A percentile compares a stretch with the other conserved stretches of the same genome.
phyloP scores from a whole-genome alignment of 768 basidiomycete species.

The Lactarius hengduanensis region DNA sequence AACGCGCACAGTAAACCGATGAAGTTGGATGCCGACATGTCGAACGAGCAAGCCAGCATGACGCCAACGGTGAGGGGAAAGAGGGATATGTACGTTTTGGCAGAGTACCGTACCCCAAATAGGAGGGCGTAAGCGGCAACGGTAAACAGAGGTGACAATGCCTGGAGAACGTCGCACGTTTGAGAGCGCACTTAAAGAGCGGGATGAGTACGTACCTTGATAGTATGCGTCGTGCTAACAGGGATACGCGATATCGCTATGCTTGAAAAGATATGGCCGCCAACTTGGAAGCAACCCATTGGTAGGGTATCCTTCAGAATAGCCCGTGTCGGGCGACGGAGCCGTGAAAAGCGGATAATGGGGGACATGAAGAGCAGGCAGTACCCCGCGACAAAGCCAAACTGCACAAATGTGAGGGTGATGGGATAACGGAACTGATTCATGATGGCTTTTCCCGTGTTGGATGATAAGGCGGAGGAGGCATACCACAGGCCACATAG shows the following conservation, averaged over 20 bases:
- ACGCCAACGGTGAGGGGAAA: conserved; percentile 95
- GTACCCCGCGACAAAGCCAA: conserved; percentile 88
- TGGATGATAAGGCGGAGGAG: conserved; percentile 89
- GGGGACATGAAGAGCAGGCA: conserved; percentile 86
- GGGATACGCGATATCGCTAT: conserved; percentile 96
- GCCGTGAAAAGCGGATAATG: conserved; percentile 56
- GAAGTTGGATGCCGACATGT: conserved; percentile 82
- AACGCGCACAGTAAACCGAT: conserved; percentile 93
- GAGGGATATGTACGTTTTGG: conserved; percentile 87
- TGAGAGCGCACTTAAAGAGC: conserved; percentile 2
- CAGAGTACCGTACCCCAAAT: conserved; percentile 91
- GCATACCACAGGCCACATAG: conserved; percentile 93
- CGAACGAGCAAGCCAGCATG: conserved; percentile 96
- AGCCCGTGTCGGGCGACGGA: conserved; percentile 67
- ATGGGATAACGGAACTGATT: conserved; percentile 92
- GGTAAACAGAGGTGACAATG: conserved; percentile 94
- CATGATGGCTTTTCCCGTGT: conserved; percentile 94
- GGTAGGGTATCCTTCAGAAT: conserved; percentile 82
- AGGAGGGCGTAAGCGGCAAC: conserved; percentile 93
- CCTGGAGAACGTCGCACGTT: conserved; percentile 46
- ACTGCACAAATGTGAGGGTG: conserved; percentile 97
- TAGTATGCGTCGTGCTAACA: conserved; percentile 97
- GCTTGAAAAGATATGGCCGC: conserved; percentile 96
- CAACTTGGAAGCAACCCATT: conserved; percentile 98
- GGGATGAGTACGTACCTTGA: conserved; percentile 67